These are phyloP conservation scores for Aspergillus cavernicola DNA, from an alignment of 495 filamentous ascomycete genomes.

Conservation along the genomic window DNA sequence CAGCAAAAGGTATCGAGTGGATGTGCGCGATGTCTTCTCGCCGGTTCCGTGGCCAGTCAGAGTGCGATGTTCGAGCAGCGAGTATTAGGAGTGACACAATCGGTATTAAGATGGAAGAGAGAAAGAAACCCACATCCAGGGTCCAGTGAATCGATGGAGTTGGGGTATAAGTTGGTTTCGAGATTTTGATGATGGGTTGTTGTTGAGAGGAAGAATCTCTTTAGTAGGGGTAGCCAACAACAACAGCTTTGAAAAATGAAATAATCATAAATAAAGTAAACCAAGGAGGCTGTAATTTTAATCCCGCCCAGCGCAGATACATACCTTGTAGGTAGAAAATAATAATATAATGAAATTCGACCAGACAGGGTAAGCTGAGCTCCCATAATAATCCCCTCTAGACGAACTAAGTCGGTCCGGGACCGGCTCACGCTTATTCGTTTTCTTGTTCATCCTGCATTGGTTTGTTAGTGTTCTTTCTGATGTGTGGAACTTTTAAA, in stretches of 20 bases:
- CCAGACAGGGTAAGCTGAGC: slow-evolving; percentile 16
- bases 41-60: slow-evolving; percentile 7
- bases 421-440: slow-evolving; percentile 21
- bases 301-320: neutral
- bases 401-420: slow-evolving; percentile 13
- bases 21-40: neutral
- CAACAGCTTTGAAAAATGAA: neutral
- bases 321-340: neutral
- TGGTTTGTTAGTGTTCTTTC: neutral
- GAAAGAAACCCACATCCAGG: too few relatives aligned
- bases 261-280: neutral
- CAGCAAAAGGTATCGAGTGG: slow-evolving; percentile 6
- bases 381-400: slow-evolving; percentile 2
- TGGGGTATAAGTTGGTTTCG: too few relatives aligned
- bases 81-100: neutral
- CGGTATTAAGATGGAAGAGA: neutral
- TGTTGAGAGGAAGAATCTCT: too few relatives aligned
- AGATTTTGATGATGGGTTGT: too few relatives aligned
- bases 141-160: too few relatives aligned
- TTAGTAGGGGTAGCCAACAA: too few relatives aligned
- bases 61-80: neutral
- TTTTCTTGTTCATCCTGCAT: slow-evolving; percentile 15
- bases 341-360: slow-evolving; percentile 1
- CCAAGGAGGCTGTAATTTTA: slow-evolving; percentile 7
- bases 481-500: slow-evolving; percentile 18